Evolutionary conservation across 192 early-diverging fungal genomes (phyloP), one percentile per base, ranked within the genome.

Genomic region (Linnemannia schmuckeri): DNA sequence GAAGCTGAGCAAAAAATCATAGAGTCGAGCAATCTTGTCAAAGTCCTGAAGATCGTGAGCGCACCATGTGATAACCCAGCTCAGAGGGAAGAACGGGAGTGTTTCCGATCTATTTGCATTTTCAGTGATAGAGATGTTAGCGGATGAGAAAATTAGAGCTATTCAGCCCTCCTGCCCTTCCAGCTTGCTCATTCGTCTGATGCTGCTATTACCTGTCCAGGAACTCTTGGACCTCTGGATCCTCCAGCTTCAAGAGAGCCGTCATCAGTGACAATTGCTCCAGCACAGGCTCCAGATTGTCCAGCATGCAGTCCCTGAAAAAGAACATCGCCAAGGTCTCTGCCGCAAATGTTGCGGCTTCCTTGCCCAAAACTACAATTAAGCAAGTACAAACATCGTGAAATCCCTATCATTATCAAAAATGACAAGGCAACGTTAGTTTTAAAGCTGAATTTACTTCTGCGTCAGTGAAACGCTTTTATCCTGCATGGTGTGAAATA

Each of bases 11-110:
- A 93, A 90, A 70, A 92, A 83, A 63, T 93, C 92, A 81, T 88
- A 93, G 27, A 93, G 70, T 15, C 91, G 84, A 15, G 85, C 76
- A 30, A 93, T 74, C 49, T 88, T 88, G 2, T 52, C 77, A 27
- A 92, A 89, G 74, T 89, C 82, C 24, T 81, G 68, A 6, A 93
- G 68, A 70, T 93, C 89, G 68, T 93, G 92, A 72, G 89, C 87
- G 52, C 90, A 93, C 92, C 92, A 93, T n/a, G 92, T 93, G 54
- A 93, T 92, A 1, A 93, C 90, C 92, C 92, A 93, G 70, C 91
- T 92, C 42, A 92, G 69, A 30, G 88, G 89, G 49, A 90, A 93
- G 82, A 89, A 92, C 1, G 92, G 91, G 30, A 92, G 61, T 3
- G 89, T 88, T n/a, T 83, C 78, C n/a, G 88, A 77, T 40, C 90